Conservation (phyloP, 257 asterid species). For the Solanum paucissectum region DNA sequence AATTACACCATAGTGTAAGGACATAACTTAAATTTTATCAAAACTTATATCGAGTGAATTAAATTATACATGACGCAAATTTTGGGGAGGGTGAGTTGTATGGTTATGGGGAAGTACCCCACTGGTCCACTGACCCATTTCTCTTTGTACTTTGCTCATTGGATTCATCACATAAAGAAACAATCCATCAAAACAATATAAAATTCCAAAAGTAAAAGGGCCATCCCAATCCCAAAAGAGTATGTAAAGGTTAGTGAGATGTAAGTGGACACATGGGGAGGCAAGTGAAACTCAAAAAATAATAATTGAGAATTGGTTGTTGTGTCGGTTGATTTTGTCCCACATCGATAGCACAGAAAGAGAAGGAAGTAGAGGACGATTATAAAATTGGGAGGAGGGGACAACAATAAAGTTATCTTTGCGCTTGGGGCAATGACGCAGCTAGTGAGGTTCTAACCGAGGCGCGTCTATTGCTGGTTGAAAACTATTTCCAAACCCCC, state of each 20-base stretch:
- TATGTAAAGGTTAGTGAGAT: neutral
- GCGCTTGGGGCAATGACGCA: slow-evolving; percentile 39
- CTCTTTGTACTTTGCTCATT: neutral
- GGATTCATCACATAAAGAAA: neutral
- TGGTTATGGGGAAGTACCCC: neutral
- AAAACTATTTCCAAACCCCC: slow-evolving; percentile 26
- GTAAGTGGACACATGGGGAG: neutral
- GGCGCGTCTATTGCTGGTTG: slow-evolving; percentile 35
- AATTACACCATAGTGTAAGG: neutral
- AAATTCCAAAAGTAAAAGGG: neutral
- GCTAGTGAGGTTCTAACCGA: slow-evolving; percentile 31
- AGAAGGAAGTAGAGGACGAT: neutral
- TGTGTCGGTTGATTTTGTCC: slow-evolving; percentile 4
- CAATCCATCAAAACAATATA: neutral
- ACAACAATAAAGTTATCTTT: rapidly evolving
- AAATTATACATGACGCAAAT: rapidly evolving
- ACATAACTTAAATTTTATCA: neutral
- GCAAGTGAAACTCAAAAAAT: neutral
- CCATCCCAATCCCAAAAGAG: neutral
- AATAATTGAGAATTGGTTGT: neutral
- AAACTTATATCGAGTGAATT: neutral
- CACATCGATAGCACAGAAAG: slow-evolving; percentile 4
- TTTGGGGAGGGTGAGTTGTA: neutral
- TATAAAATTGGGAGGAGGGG: neutral
- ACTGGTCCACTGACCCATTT: neutral